These are phyloP conservation scores for Alternaria sp. DNA, from an alignment of 2,329 filamentous ascomycete genomes.

Conservation along the genomic window DNA sequence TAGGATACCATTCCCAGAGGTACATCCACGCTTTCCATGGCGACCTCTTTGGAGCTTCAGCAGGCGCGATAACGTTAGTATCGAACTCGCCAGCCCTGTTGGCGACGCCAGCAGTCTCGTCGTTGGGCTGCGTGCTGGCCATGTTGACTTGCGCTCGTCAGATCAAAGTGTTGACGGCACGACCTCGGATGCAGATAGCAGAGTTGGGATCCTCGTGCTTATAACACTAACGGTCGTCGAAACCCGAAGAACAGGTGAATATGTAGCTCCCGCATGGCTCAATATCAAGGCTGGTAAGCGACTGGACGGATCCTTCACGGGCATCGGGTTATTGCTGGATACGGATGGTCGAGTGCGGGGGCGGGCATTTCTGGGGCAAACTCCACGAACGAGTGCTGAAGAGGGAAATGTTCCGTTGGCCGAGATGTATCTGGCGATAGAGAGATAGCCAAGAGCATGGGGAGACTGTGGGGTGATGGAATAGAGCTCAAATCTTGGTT, in stretches of 20 bases:
- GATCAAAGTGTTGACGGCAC: slow-evolving; percentile 5
- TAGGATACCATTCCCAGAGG: slow-evolving; percentile 51
- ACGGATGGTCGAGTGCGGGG: slow-evolving; percentile 37
- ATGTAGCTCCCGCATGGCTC: slow-evolving; percentile 29
- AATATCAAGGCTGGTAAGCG: slow-evolving; percentile 25
- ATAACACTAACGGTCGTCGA: slow-evolving; percentile 6
- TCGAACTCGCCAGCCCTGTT: slow-evolving; percentile 33
- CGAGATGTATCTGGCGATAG: slow-evolving; percentile 3
- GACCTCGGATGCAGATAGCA: slow-evolving; percentile 10
- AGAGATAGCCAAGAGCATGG: background rate
- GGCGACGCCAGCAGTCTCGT: slow-evolving; percentile 31
- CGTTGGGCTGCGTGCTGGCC: slow-evolving; percentile 33
- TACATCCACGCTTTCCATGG: slow-evolving; percentile 53
- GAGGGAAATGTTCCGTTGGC: slow-evolving; percentile 17
- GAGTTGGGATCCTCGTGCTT: slow-evolving; percentile 14
- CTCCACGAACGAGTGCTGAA: slow-evolving; percentile 25
- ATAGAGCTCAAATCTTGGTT: slow-evolving; percentile 1
- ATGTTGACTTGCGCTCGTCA: slow-evolving; percentile 11
- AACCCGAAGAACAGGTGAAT: slow-evolving; percentile 29
- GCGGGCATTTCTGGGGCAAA: slow-evolving; percentile 15
- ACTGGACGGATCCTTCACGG: slow-evolving; percentile 23
- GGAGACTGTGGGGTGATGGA: slow-evolving; percentile 3
- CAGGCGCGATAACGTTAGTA: slow-evolving; percentile 44
- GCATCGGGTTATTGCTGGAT: slow-evolving; percentile 38
- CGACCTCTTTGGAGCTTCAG: slow-evolving; percentile 47